phyloP scores from a whole-genome alignment of 768 basidiomycete genomes.

The Rhodotorula babjevae region DNA sequence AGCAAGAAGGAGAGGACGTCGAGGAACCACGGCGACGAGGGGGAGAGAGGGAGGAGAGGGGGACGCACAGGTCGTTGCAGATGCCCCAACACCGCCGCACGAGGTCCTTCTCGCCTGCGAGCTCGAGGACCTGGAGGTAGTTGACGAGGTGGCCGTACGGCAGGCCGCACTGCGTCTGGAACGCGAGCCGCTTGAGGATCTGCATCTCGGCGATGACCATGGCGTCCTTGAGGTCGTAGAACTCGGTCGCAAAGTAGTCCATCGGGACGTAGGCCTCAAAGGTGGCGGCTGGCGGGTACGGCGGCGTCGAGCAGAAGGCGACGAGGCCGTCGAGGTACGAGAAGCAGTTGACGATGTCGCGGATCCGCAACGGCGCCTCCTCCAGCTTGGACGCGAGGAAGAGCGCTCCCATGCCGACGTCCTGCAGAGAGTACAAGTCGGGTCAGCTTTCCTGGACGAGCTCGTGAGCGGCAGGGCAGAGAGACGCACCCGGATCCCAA shows the following conservation, averaged over 20 bases:
- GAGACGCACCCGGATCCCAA: conserved; percentile 75
- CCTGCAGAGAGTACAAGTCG: conserved; percentile 51
- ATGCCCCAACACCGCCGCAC: conserved; percentile 86
- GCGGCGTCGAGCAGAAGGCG: conserved; percentile 18
- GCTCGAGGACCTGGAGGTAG: conserved; percentile 83
- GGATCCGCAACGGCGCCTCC: conserved; percentile 83
- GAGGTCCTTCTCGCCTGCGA: conserved; percentile 65
- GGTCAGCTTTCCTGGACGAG: neutral
- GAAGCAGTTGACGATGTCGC: conserved; percentile 91
- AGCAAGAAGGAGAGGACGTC: no score
- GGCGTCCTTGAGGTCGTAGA: conserved; percentile 91
- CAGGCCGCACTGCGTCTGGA: conserved; percentile 86
- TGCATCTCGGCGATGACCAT: conserved; percentile 96
- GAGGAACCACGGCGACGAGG: neutral
- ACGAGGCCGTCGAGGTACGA: conserved; percentile 63
- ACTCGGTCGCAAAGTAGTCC: conserved; percentile 81
- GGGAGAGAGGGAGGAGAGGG: neutral
- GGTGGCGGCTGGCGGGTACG: conserved; percentile 11
- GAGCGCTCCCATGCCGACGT: conserved; percentile 81
- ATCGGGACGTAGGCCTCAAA: conserved; percentile 63
- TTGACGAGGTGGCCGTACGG: conserved; percentile 93
- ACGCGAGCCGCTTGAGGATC: conserved; percentile 87
- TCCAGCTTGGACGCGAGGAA: conserved; percentile 86
- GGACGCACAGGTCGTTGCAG: conserved; percentile 84
- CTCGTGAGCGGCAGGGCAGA: neutral